These are phyloP conservation scores for Setaria viridis DNA, from an alignment of 202 grass and related monocot species.

Conservation along the genomic window DNA sequence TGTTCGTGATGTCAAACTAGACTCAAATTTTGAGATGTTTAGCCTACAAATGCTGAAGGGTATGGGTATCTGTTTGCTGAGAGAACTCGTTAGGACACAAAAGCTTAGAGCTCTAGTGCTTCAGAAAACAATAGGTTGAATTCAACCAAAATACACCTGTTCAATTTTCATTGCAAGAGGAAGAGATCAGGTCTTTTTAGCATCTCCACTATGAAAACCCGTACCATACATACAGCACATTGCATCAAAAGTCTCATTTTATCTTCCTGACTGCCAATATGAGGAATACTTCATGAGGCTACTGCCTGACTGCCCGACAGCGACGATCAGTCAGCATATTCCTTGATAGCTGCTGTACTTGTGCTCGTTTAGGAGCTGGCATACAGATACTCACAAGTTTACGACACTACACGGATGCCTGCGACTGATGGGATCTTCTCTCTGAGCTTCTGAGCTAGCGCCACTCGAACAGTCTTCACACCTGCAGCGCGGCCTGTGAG, in stretches of 20 bases:
- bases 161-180: constrained; percentile 17
- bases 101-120: background rate
- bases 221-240: constrained; percentile 3
- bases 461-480: constrained; percentile 72
- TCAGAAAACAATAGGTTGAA: background rate
- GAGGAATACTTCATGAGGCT: background rate
- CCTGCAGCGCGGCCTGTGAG: constrained; percentile 72
- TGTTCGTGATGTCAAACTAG: background rate
- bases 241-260: background rate
- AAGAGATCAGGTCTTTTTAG: constrained; percentile 5
- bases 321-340: constrained; percentile 11
- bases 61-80: background rate
- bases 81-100: background rate
- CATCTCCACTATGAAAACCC: background rate
- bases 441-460: constrained; percentile 71
- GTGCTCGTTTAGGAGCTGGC: background rate
- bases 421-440: constrained; percentile 81
- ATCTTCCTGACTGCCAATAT: background rate
- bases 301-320: too few species aligned
- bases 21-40: background rate
- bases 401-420: constrained; percentile 65
- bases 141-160: background rate
- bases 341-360: background rate
- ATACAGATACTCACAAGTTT: background rate
- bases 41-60: background rate